phyloP scores from a whole-genome alignment of 179 eudicot genomes.

The Beta lomatogona region DNA sequence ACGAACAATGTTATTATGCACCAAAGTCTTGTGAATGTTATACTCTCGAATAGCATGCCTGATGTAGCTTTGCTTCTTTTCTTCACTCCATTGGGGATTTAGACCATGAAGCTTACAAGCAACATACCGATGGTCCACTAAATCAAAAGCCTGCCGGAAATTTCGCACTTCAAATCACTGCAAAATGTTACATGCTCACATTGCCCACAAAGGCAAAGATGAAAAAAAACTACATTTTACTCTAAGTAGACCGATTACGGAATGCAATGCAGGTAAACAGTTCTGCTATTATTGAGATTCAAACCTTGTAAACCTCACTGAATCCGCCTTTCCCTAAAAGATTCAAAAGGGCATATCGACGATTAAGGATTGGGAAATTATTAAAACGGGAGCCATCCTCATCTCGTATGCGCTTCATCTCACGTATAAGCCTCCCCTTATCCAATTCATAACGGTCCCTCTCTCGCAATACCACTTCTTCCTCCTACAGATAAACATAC shows the following conservation, averaged over 20 bases:
- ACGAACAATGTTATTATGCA: slow-evolving; percentile 91
- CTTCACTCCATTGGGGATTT: slow-evolving; percentile 98
- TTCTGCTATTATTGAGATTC: slow-evolving; percentile 14
- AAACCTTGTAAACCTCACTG: slow-evolving; percentile 97
- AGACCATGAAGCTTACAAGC: slow-evolving; percentile 99
- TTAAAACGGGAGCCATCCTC: slow-evolving; percentile 98
- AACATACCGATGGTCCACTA: slow-evolving; percentile 94
- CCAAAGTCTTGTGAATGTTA: slow-evolving; percentile 95
- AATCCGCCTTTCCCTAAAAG: slow-evolving; percentile 99
- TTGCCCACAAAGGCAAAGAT: slow-evolving; percentile 39
- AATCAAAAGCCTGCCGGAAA: slow-evolving; percentile 90
- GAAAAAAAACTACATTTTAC: slow-evolving; percentile 13
- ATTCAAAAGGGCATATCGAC: slow-evolving; percentile 92
- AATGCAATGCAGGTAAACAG: slow-evolving; percentile 3
- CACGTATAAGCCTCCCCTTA: slow-evolving; percentile 97
- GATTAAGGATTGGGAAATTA: slow-evolving; percentile 79
- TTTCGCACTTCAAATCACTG: slow-evolving; percentile 45
- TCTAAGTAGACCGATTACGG: background rate
- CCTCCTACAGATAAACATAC: slow-evolving; percentile 59
- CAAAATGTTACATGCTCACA: slow-evolving; percentile 39
- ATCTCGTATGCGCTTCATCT: slow-evolving; percentile 98
- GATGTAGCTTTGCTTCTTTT: slow-evolving; percentile 97
- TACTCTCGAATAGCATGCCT: slow-evolving; percentile 97
- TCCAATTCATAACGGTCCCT: slow-evolving; percentile 92
- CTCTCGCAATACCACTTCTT: slow-evolving; percentile 77